Percentiles rank a stretch among this genome's conserved stretches.
These are phyloP conservation scores for Entamoeba moshkovskii DNA, from an alignment of 208 protist genomes.

Conservation along the genomic window DNA sequence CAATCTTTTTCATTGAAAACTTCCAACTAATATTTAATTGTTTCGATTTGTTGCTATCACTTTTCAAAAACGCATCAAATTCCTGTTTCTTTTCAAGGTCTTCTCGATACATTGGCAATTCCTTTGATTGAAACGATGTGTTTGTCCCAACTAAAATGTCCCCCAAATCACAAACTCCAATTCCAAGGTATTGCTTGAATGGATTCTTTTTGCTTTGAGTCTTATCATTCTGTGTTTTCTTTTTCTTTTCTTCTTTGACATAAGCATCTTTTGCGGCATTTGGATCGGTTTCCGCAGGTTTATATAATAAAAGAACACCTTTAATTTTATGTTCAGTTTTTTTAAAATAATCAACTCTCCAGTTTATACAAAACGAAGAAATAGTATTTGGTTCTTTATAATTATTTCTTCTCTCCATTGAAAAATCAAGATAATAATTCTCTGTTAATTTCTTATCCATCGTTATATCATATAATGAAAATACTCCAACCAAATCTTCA, in stretches of 20 bases:
- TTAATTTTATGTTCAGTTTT: neutral
- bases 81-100: neutral
- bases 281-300: neutral
- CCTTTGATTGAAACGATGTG: neutral
- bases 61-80: neutral
- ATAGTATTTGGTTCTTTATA: neutral
- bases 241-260: neutral
- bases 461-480: neutral
- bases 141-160: neutral
- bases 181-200: neutral
- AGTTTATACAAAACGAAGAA: neutral
- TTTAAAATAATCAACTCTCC: neutral
- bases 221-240: neutral
- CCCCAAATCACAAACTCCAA: neutral
- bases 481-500: neutral
- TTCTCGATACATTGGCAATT: neutral
- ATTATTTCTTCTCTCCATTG: neutral
- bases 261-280: neutral
- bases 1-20: neutral
- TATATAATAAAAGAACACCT: neutral
- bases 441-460: neutral
- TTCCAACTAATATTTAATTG: neutral
- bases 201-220: neutral
- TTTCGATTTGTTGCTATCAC: neutral
- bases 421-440: neutral